These are phyloP conservation scores for Cladosporium sp. DNA, from an alignment of 2,329 filamentous ascomycete species.

Conservation along the genomic window DNA sequence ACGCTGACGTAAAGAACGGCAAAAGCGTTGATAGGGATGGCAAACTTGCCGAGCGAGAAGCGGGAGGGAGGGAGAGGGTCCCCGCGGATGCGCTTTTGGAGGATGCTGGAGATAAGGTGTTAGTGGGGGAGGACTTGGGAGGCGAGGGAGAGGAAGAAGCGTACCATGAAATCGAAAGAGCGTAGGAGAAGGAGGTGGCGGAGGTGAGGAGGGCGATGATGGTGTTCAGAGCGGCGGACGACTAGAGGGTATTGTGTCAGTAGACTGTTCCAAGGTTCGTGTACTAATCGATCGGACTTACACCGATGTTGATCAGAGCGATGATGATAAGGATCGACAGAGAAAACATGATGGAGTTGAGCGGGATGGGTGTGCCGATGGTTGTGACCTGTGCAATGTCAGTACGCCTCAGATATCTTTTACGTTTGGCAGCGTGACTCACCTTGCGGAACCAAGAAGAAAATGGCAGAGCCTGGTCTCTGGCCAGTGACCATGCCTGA, in stretches of 20 bases:
- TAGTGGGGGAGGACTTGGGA: background rate
- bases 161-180: conserved; percentile 35
- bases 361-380: conserved; percentile 14
- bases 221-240: conserved; percentile 32
- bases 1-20: conserved; percentile 24
- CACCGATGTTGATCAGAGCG: conserved; percentile 24
- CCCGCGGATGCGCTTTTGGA: conserved; percentile 19
- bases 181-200: conserved; percentile 38
- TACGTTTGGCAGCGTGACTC: background rate
- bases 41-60: conserved; percentile 22
- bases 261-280: conserved; percentile 1
- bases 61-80: conserved; percentile 19
- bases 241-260: background rate
- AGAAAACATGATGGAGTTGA: conserved; percentile 24
- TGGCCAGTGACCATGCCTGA: conserved; percentile 6
- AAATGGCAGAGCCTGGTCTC: conserved; percentile 10
- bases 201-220: conserved; percentile 37
- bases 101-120: conserved; percentile 4
- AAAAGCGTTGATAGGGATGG: conserved; percentile 23
- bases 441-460: conserved; percentile 13
- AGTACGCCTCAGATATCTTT: background rate
- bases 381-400: background rate
- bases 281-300: conserved; percentile 6
- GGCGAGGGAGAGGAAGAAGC: background rate
- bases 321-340: conserved; percentile 22